These are phyloP conservation scores for Penicillium sp. DNA, from an alignment of 2,329 filamentous ascomycete species.

Conservation along the genomic window DNA sequence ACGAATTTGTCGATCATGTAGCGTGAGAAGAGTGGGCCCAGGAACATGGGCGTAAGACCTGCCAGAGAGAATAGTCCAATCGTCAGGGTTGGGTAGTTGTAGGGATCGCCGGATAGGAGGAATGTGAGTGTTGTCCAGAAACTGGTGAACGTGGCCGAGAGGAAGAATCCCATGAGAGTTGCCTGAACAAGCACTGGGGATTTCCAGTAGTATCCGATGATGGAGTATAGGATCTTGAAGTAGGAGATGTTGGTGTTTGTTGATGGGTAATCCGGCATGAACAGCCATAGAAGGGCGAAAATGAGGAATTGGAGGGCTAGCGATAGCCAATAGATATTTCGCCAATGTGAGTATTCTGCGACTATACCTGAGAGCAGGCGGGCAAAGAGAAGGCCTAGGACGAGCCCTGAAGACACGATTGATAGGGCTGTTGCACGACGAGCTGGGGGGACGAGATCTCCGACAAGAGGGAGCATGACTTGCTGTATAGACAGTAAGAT, in stretches of 20 bases:
- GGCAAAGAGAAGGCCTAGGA: slow-evolving; percentile 74
- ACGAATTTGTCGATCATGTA: slow-evolving; percentile 69
- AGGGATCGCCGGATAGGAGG: slow-evolving; percentile 68
- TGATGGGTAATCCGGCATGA: slow-evolving; percentile 78
- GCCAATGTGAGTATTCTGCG: slow-evolving; percentile 71
- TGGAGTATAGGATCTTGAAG: slow-evolving; percentile 63
- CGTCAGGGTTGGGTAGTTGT: slow-evolving; percentile 63
- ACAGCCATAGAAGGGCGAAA: slow-evolving; percentile 64
- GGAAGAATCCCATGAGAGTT: slow-evolving; percentile 65
- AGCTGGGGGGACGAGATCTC: slow-evolving; percentile 70
- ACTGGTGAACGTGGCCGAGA: slow-evolving; percentile 61
- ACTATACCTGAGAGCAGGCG: slow-evolving; percentile 74
- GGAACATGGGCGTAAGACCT: slow-evolving; percentile 66
- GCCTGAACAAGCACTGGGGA: slow-evolving; percentile 71
- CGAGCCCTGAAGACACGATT: slow-evolving; percentile 71
- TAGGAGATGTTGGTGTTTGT: slow-evolving; percentile 70
- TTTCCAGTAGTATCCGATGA: slow-evolving; percentile 61
- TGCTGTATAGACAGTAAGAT: slow-evolving; percentile 38
- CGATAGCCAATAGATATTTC: slow-evolving; percentile 75
- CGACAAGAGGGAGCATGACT: slow-evolving; percentile 76
- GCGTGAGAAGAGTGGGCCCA: slow-evolving; percentile 69
- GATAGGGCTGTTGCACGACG: slow-evolving; percentile 69
- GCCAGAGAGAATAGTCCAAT: slow-evolving; percentile 80
- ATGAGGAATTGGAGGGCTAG: slow-evolving; percentile 70
- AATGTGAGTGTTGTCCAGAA: slow-evolving; percentile 81